These are phyloP conservation scores for Ulota crispa DNA, from an alignment of 225 moss, liverwort and hornwort genomes.

Conservation along the genomic window DNA sequence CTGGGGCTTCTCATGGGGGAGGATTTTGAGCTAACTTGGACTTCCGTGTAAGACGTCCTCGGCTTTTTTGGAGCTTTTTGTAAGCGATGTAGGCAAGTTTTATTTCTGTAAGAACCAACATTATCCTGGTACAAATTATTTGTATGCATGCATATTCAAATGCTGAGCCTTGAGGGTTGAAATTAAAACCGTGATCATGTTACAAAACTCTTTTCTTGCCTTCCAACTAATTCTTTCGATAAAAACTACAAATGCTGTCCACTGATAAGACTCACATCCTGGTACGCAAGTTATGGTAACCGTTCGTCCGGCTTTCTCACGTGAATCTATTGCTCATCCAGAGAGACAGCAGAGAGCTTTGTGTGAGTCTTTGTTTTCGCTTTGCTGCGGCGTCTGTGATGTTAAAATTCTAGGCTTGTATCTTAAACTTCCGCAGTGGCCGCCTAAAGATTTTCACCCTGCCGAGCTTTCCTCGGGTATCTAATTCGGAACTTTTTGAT, in stretches of 20 bases:
- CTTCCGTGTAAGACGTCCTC: not conserved
- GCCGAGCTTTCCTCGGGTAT: slow-evolving; percentile 42
- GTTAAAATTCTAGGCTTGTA: not conserved
- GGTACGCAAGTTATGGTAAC: no score
- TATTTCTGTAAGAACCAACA: not conserved
- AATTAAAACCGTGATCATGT: not conserved
- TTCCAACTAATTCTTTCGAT: not conserved
- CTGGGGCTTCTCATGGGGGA: slow-evolving; percentile 33
- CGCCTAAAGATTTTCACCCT: slow-evolving; percentile 54
- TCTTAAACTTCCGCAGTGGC: slow-evolving; percentile 72
- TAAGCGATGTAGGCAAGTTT: not conserved
- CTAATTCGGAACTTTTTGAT: not conserved
- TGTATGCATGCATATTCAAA: not conserved
- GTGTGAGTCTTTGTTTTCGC: not conserved
- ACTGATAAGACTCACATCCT: not conserved
- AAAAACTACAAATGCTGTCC: not conserved
- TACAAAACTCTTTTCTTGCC: not conserved
- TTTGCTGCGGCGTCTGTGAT: not conserved
- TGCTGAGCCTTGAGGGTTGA: not conserved
- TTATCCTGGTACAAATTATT: not conserved
- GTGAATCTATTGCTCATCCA: no score
- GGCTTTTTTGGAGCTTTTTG: not conserved
- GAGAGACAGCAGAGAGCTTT: fast-evolving
- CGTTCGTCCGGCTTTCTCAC: no score
- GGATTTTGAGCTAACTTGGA: slow-evolving; percentile 18